Percentiles rank a stretch among this genome's conserved stretches.
Evolutionary conservation across 495 filamentous ascomycete genomes (phyloP).

Genomic region (Cenococcum geophilum): DNA sequence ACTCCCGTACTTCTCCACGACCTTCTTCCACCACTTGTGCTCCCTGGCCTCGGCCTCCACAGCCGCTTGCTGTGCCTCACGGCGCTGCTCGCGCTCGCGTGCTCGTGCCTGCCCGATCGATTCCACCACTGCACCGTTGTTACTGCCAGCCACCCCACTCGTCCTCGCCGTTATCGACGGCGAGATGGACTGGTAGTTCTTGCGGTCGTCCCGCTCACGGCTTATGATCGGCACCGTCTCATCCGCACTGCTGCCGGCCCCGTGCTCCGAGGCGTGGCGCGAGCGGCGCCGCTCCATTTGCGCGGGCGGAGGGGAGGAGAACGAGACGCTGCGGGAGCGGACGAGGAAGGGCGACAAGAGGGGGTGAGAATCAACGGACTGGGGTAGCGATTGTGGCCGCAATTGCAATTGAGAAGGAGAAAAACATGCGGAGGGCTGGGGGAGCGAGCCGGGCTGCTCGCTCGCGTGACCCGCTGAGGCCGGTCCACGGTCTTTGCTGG

Average conservation of each 20-base stretch:
- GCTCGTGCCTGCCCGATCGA: background rate
- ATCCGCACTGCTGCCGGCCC: background rate
- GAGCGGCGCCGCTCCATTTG: conserved; percentile 1
- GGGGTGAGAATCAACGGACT: background rate
- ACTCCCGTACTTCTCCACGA: conserved; percentile 65
- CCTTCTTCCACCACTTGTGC: conserved; percentile 44
- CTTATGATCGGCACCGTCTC: conserved; percentile 25
- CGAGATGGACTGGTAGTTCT: conserved; percentile 24
- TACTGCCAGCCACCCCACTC: background rate
- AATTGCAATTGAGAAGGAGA: no score
- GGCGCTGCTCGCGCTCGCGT: conserved; percentile 18
- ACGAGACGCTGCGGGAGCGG: background rate
- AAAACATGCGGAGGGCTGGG: no score
- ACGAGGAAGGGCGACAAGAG: background rate
- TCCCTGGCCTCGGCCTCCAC: conserved; percentile 31
- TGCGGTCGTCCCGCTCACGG: conserved; percentile 1
- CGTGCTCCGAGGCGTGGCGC: background rate
- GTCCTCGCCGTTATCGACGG: conserved; percentile 16
- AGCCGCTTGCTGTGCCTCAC: conserved; percentile 23
- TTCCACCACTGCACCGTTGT: background rate
- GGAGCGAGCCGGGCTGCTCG: no score
- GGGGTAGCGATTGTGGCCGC: no score
- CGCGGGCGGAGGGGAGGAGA: background rate
- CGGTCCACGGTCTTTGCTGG: no score
- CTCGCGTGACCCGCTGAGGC: no score